phyloP scores from a whole-genome alignment of 371 early-diverging fungal genomes.

The Mortierella polycephala region DNA sequence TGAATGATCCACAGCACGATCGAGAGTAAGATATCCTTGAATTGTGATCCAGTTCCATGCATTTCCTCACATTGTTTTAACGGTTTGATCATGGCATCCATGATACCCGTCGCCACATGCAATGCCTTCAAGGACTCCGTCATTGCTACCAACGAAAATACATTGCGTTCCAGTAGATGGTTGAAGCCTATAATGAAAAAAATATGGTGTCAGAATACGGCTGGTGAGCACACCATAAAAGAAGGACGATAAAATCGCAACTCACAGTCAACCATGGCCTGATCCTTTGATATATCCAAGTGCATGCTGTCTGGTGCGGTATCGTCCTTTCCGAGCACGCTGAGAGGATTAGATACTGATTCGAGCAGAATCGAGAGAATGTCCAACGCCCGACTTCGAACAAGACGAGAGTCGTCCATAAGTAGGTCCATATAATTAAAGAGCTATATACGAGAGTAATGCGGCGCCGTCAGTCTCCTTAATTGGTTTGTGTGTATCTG shows the following conservation, averaged over 20 bases:
- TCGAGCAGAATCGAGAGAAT: constrained; percentile 48
- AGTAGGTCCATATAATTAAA: constrained; percentile 51
- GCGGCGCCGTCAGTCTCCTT: not conserved
- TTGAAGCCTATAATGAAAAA: constrained; percentile 24
- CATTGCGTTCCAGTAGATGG: constrained; percentile 31
- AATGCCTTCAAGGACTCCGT: constrained; percentile 44
- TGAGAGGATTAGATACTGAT: constrained; percentile 41
- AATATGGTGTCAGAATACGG: not conserved
- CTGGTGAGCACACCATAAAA: not conserved
- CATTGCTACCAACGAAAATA: constrained; percentile 22
- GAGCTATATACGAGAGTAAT: constrained; percentile 9
- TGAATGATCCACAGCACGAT: constrained; percentile 48
- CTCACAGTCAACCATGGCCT: constrained; percentile 39
- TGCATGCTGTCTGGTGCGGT: constrained; percentile 15
- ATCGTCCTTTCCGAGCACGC: constrained; percentile 35
- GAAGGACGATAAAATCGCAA: not conserved
- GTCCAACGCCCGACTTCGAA: constrained; percentile 52
- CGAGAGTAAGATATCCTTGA: constrained; percentile 34
- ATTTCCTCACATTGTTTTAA: constrained; percentile 23
- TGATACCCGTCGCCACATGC: constrained; percentile 47
- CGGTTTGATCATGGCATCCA: constrained; percentile 45
- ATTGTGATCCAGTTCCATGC: constrained; percentile 23
- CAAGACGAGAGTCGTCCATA: constrained; percentile 55
- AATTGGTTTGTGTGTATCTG: not conserved
- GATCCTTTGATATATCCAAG: constrained; percentile 33